phyloP scores from a whole-genome alignment of 345 rosid genomes.

The Cardamine chenopodiifolia region DNA sequence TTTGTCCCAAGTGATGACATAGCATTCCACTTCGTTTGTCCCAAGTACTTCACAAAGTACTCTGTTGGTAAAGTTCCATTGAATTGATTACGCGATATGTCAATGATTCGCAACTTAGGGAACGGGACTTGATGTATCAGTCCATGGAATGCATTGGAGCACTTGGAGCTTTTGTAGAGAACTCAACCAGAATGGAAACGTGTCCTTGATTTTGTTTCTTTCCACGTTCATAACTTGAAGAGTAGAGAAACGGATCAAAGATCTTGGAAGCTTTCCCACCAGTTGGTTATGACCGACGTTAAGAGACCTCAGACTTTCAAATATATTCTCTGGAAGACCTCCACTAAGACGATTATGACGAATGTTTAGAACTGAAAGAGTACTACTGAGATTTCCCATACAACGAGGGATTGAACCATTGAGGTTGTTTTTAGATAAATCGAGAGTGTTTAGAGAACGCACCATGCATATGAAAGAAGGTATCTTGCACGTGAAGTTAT shows the following conservation, averaged over 20 bases:
- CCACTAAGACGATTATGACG: neutral
- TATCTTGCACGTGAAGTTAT: neutral
- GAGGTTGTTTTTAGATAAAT: neutral
- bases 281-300: slow-evolving; percentile 36
- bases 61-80: neutral
- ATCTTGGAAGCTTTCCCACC: slow-evolving; percentile 32
- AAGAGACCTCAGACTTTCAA: slow-evolving; percentile 30
- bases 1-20: neutral
- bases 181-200: slow-evolving; percentile 47
- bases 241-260: slow-evolving; percentile 29
- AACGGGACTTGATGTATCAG: neutral
- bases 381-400: neutral
- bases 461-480: neutral
- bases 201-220: slow-evolving; percentile 40
- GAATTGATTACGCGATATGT: slow-evolving; percentile 9
- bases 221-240: slow-evolving; percentile 31
- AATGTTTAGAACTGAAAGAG: neutral
- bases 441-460: neutral
- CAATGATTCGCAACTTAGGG: slow-evolving; percentile 9
- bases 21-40: neutral
- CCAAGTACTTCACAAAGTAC: neutral
- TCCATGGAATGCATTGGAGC: slow-evolving; percentile 40
- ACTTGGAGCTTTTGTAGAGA: slow-evolving; percentile 34
- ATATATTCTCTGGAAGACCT: slow-evolving; percentile 4
- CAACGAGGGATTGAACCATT: neutral